phyloP scores from a whole-genome alignment of 1,284 basidiomycete species.

The Wallemia hederae region DNA sequence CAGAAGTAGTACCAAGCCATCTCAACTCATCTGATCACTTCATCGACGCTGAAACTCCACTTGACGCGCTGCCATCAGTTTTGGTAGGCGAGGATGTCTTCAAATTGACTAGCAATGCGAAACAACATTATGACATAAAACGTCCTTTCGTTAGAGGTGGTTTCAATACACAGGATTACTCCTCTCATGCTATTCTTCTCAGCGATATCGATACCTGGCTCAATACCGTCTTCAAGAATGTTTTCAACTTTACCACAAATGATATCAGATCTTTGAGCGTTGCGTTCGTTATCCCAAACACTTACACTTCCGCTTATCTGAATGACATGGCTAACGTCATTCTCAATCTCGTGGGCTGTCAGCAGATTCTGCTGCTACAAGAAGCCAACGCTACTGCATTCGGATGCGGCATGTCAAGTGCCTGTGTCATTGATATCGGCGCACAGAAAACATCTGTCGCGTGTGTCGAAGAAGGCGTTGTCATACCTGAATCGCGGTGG shows the following conservation, averaged over 20 bases:
- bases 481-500: slow-evolving; percentile 63
- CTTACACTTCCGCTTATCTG: neutral
- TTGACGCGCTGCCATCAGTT: neutral
- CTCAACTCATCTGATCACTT: neutral
- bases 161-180: neutral
- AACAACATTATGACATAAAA: neutral
- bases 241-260: neutral
- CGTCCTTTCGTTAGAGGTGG: neutral
- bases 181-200: neutral
- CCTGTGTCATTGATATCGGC: slow-evolving; percentile 86
- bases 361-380: slow-evolving; percentile 18
- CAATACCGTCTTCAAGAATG: neutral
- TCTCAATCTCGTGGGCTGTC: neutral
- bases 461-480: slow-evolving; percentile 81
- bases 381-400: slow-evolving; percentile 81
- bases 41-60: neutral
- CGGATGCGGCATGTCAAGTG: slow-evolving; percentile 74
- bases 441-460: slow-evolving; percentile 56
- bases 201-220: neutral
- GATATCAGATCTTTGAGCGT: neutral
- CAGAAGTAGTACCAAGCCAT: neutral
- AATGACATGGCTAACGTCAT: neutral
- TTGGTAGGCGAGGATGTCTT: neutral
- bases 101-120: neutral
- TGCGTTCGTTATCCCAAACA: neutral